Percentiles rank a stretch among this genome's conserved stretches.
Conservation (phyloP, 2,329 filamentous ascomycete genomes). For the Apiospora marii region DNA sequence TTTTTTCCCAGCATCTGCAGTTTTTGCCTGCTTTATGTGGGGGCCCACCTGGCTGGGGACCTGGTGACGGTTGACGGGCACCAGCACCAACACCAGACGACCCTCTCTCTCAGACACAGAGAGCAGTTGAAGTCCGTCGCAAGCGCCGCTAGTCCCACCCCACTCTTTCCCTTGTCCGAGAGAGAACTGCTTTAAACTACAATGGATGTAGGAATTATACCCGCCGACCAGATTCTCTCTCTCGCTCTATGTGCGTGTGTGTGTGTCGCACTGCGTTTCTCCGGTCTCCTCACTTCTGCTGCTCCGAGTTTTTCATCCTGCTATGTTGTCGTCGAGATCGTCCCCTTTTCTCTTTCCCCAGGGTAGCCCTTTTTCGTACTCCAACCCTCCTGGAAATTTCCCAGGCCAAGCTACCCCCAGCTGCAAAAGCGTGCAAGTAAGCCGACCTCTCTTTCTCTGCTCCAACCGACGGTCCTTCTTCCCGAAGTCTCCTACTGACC, state of each 20-base stretch:
- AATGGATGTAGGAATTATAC: conserved; percentile 11
- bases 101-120: not conserved
- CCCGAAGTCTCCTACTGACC: not conserved
- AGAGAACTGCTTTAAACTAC: conserved; percentile 7
- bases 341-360: not conserved
- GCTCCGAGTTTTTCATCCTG: not conserved
- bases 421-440: conserved; percentile 5
- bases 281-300: conserved; percentile 15
- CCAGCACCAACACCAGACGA: not conserved
- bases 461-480: conserved; percentile 7
- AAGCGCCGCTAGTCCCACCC: conserved; percentile 12
- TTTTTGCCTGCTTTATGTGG: not conserved
- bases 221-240: not conserved
- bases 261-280: conserved; percentile 12
- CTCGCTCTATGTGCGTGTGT: not conserved
- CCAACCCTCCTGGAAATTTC: not conserved
- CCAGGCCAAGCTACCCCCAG: not conserved
- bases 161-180: conserved; percentile 16
- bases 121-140: conserved; percentile 3
- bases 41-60: not conserved
- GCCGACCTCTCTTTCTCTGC: conserved; percentile 13
- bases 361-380: not conserved
- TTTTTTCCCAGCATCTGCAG: not conserved
- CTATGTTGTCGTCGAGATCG: not conserved
- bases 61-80: conserved; percentile 14